Base-by-base conservation (phyloP, 352 stramenopile species). In the Globisporangium megalacanthum region DNA sequence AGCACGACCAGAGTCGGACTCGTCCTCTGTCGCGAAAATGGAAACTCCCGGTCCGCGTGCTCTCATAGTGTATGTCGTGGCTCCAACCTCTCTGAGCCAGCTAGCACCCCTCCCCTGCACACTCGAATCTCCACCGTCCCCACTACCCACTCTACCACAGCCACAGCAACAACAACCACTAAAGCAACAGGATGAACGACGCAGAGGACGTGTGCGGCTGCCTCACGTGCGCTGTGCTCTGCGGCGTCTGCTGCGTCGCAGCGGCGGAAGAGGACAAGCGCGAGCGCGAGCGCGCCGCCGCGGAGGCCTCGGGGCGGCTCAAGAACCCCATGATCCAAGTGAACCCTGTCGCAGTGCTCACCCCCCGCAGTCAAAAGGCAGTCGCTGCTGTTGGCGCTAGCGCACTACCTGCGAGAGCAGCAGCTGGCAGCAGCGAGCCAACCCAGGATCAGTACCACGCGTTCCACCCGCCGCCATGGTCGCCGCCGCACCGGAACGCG, bases 181-280 rank as follows among this genome's bases (percentile, higher is more conserved):
- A 56, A 44, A 36, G 3, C 9, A 49, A 20, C n/a, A 65, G 13
- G 1, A 92, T 92, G 83, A 89, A 79, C 68, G 79, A 90, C 42
- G 67, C 74, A 6, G 83, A 90, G 66, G 79, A 92, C 54, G 61
- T 88, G 48, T 92, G 81, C 67, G 79, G 83, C 1, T 89, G 83
- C 44, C 65, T 92, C 19, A 75, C 69, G n/a, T 92, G 83, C 46
- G 70, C 75, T 0, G 78, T 75, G 37, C 74, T 92, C 36, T 92
- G 83, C 15, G 79, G 79, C 19, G 77, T 92, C 1, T 90, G 83
- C 61, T 89, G 75, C 50, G 83, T 89, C 4, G 83, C 80, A 6
- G 83, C 83, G 15, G 83, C 80, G 0, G 83, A 92, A 60, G 79
- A 92, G 66, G 83, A 88, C 62, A 90, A 92, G 70, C 70, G 79